Evolutionary conservation across 805 yeast species (phyloP).

Genomic region (Myxozyma monticola): DNA sequence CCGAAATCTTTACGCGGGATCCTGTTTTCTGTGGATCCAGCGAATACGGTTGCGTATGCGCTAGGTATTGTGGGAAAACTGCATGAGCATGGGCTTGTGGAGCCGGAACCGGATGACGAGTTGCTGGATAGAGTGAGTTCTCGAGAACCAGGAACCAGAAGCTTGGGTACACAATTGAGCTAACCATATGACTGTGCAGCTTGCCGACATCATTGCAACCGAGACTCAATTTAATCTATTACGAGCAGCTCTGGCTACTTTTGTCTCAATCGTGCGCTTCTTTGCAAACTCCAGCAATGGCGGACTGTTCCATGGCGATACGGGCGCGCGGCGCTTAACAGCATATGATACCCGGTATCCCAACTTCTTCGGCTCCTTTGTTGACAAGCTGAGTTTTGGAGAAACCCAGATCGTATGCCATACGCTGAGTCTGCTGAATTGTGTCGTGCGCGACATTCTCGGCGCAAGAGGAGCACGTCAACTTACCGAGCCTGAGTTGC

Average conservation of each 20-base stretch:
- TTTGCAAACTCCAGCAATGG: not conserved
- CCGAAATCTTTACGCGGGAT: not conserved
- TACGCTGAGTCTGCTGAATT: conserved; percentile 9
- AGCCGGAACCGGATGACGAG: conserved; percentile 3
- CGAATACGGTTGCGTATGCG: conserved; percentile 6
- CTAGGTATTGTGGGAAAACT: conserved; percentile 6
- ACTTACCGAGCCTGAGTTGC: not conserved
- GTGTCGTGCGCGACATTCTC: conserved; percentile 6
- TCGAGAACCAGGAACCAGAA: not conserved
- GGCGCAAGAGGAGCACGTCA: not conserved
- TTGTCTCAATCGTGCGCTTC: conserved; percentile 1
- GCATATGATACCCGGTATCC: conserved; percentile 1
- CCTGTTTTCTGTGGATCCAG: not conserved
- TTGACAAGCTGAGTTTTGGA: not conserved
- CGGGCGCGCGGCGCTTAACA: not conserved
- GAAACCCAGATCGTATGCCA: conserved; percentile 5
- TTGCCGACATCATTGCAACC: conserved; percentile 1
- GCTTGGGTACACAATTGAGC: too few species aligned
- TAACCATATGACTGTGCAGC: not conserved
- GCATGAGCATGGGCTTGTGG: conserved; percentile 4
- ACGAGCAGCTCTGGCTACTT: conserved; percentile 7
- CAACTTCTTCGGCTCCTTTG: conserved; percentile 1
- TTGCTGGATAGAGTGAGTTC: conserved; percentile 2
- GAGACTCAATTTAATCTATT: conserved; percentile 12
- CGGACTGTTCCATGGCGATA: conserved; percentile 1